Conservation (phyloP, 2,329 filamentous ascomycete genomes). For the Leptographium procerum region DNA sequence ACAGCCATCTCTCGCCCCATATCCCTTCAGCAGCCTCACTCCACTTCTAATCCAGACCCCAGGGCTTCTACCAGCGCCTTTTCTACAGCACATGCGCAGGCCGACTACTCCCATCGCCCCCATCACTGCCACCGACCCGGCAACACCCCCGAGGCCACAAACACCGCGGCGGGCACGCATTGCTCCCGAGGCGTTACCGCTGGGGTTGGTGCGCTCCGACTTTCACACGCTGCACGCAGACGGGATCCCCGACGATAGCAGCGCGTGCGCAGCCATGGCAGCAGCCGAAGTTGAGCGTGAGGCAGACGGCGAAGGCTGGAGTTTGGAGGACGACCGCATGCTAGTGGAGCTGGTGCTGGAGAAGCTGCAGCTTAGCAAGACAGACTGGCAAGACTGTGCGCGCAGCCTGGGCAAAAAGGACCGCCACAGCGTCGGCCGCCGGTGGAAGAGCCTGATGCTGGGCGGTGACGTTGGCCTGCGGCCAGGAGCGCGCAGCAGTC, state of each 20-base stretch:
- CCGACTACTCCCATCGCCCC: not conserved
- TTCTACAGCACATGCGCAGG: not conserved
- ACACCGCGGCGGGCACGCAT: slow-evolving; percentile 52
- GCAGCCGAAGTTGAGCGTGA: slow-evolving; percentile 30
- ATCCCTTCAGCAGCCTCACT: not conserved
- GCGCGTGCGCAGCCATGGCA: not conserved
- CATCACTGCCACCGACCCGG: not conserved
- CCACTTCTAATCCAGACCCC: not conserved
- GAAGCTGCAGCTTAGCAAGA: slow-evolving; percentile 52
- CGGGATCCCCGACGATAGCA: slow-evolving; percentile 16
- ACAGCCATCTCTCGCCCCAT: not conserved
- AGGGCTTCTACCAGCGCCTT: not conserved
- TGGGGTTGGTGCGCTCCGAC: slow-evolving; percentile 47
- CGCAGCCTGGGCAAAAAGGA: slow-evolving; percentile 51
- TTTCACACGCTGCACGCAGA: slow-evolving; percentile 39
- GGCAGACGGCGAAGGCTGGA: slow-evolving; percentile 42
- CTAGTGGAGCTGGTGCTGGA: slow-evolving; percentile 57
- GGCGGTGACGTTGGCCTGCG: slow-evolving; percentile 46
- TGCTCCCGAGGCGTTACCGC: slow-evolving; percentile 47
- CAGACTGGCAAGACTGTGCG: slow-evolving; percentile 58
- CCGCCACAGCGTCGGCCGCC: slow-evolving; percentile 40
- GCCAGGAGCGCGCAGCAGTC: slow-evolving; percentile 22
- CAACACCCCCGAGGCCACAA: slow-evolving; percentile 23
- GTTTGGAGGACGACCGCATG: slow-evolving; percentile 50
- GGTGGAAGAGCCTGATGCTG: slow-evolving; percentile 53